Percentiles rank a stretch among this genome's conserved stretches.
Evolutionary conservation across 2,329 filamentous ascomycete species (phyloP).

Genomic region (Colletotrichum shisoi): DNA sequence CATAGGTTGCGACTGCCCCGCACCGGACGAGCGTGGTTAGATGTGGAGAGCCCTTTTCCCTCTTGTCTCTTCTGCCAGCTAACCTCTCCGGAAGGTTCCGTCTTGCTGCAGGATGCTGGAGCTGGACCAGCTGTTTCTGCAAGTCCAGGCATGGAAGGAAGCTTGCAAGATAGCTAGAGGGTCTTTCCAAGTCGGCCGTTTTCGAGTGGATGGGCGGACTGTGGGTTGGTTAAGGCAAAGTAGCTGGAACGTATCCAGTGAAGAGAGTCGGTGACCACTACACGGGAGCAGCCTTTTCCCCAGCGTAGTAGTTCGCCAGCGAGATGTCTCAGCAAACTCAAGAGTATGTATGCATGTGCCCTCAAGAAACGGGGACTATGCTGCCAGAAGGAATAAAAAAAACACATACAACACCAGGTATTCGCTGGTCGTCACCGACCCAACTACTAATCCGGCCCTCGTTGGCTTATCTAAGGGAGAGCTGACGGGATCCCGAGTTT

Average conservation of each 20-base stretch:
- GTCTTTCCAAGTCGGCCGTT: neutral
- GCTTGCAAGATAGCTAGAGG: neutral
- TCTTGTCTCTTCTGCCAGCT: constrained; percentile 12
- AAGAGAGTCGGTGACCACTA: neutral
- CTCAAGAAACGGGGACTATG: no score
- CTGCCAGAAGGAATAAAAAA: no score
- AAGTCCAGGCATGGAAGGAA: neutral
- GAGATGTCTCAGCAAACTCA: constrained; percentile 9
- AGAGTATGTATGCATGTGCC: no score
- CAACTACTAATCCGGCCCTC: no score
- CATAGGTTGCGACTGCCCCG: constrained; percentile 11
- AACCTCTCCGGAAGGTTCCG: constrained; percentile 39
- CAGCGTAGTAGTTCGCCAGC: neutral
- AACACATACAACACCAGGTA: no score
- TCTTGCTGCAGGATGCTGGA: constrained; percentile 6
- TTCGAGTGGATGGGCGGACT: neutral
- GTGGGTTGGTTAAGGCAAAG: neutral
- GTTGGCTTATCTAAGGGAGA: no score
- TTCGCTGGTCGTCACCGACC: no score
- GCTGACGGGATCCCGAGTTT: no score
- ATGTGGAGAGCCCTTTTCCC: constrained; percentile 42
- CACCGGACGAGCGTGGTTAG: neutral
- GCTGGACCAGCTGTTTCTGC: constrained; percentile 16
- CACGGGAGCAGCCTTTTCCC: no score
- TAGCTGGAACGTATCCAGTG: neutral